Base-by-base conservation (phyloP, 371 early-diverging fungal species). In the Smittium culicis region DNA sequence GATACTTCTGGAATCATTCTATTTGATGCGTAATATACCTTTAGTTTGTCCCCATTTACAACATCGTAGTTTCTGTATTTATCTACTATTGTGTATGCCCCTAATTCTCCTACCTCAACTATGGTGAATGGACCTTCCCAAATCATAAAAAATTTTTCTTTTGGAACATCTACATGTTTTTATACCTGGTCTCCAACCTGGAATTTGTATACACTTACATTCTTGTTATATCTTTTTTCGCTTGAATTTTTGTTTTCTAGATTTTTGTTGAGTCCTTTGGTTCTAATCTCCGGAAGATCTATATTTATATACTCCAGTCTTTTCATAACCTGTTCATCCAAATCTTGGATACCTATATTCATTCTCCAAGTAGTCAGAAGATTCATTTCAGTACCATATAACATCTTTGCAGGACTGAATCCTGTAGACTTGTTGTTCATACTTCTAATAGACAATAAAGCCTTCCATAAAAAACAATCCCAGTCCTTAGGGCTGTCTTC, bases 231-330 rank as follows among this genome's bases (percentile, higher is more conserved):
- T 32, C 63, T 33, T 32, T 30, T 32, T 33, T 63, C 5, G 2
- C 35, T 35, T 5, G 11, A 5, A 32, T 30, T 33, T 33, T 63
- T 63, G n/a, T 33, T 32, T 63, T 31, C 30, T 33, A 63, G 5
- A 14, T 32, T 63, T 33, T n/a, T 30, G n/a, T 63, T 32, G 17
- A 32, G 32, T 63, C 63, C 63, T n/a, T n/a, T 1, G 5, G 28
- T 30, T 63, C 63, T 63, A n/a, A 63, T n/a, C n/a, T 27, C 63
- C n/a, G 63, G 63, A 24, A 63, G 31, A n/a, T 63, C 63, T 5
- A 30, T 32, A 34, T 32, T n/a, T 24, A 63, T 63, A 34, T 11
- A 31, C n/a, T n/a, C 34, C 32, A 63, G 20, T 63, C 33, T n/a
- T 63, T 63, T n/a, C 35, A 34, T 11, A 24, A 63, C 35, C 32